Evolutionary conservation across 2,329 filamentous ascomycete genomes (phyloP), one percentile per base, ranked within the genome.

Genomic region (Periconia macrospinosa): DNA sequence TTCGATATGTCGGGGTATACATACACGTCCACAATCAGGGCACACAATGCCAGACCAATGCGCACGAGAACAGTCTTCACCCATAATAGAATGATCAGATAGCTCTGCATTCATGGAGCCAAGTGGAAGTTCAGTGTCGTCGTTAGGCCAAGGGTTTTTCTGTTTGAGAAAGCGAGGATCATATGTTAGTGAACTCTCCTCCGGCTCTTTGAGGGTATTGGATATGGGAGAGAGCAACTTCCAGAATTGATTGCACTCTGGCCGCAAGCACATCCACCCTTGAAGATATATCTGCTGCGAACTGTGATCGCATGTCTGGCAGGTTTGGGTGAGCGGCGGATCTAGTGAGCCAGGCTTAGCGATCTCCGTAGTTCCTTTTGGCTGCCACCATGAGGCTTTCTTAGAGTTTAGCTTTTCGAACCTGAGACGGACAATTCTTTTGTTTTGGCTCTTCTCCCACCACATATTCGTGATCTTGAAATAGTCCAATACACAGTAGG

Each of bases 401-500:
- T 65, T 54, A 0, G 81, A 66, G 15, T 86, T 69, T 0, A 89
- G 72, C 55, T 88, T 88, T 67, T 92, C 86, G 3, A 91, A 80
- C 0, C 88, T 82, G 23, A 88, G 79, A 57, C 84, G 85, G 60
- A 82, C 80, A 80, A 79, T 77, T 1, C 68, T 71, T 6, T 68
- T 76, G 1, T 76, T 68, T 0, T 73, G 57, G 5, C 75, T 75
- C 54, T 78, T 80, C 61, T 92, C 89, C 11, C 73, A 77, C 89
- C 89, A 92, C 0, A 91, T 76, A 46, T 87, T 76, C 0, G 86
- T 88, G 13, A 89, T 76, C 46, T 86, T 83, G 67, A 90, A 92
- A 68, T 80, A 86, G n/a, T 79, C 87, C 41, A 92, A 76, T 0
- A 91, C 84, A 51, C 82, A 85, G 62, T 86, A 91, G 1, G 79